These are phyloP conservation scores for Plasmodium coatneyi DNA, from an alignment of 169 alveolate genomes.

Conservation along the genomic window DNA sequence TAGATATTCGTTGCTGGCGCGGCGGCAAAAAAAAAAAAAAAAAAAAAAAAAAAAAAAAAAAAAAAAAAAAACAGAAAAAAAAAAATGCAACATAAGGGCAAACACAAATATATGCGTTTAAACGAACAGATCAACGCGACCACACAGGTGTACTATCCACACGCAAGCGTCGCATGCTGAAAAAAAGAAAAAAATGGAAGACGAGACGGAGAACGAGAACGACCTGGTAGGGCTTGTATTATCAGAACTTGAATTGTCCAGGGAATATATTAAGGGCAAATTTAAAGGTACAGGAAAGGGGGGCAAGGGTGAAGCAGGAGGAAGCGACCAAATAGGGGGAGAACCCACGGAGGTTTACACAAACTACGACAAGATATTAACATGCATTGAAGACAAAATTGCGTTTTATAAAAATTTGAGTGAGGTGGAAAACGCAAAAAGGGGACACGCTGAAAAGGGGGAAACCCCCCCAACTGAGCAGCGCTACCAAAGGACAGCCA, in stretches of 20 bases:
- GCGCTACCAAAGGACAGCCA: background rate
- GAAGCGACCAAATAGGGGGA: background rate
- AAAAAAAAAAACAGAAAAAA: background rate
- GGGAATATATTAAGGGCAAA: background rate
- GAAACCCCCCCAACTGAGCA: background rate
- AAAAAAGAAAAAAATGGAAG: slow-evolving; percentile 8
- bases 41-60: background rate
- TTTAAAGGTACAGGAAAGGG: background rate
- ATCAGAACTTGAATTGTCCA: slow-evolving; percentile 44
- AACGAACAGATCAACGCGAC: background rate
- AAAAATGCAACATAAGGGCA: background rate
- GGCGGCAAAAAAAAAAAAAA: background rate
- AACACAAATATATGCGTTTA: background rate
- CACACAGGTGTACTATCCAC: background rate
- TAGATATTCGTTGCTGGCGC: background rate
- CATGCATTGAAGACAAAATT: slow-evolving; percentile 1
- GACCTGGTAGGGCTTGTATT: background rate
- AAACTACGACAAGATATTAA: slow-evolving; percentile 9
- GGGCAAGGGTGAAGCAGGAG: background rate
- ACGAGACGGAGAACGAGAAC: background rate
- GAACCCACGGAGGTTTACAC: background rate
- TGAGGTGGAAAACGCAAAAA: background rate
- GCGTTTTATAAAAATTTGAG: background rate
- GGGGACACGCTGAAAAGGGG: background rate
- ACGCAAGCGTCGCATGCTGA: background rate